Conservation (phyloP, 768 basidiomycete genomes). For the Serendipita sp. region DNA sequence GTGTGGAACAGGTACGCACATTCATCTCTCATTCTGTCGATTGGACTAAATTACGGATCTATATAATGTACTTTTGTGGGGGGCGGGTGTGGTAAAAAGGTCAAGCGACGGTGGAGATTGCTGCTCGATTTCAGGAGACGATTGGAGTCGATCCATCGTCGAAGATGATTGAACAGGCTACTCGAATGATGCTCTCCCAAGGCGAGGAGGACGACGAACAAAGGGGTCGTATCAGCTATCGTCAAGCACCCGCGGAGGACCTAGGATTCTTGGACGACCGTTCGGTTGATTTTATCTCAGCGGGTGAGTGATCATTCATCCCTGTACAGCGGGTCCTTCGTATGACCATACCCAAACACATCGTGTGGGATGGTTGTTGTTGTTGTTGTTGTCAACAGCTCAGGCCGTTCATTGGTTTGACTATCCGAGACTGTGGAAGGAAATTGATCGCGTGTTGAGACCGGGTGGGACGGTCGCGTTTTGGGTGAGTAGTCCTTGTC, state of each 20-base stretch:
- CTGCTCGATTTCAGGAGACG: slow-evolving; percentile 37
- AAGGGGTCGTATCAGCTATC: slow-evolving; percentile 20
- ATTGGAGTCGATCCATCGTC: slow-evolving; percentile 61
- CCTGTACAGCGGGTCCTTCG: neutral
- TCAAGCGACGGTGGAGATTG: slow-evolving; percentile 47
- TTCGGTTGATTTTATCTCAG: slow-evolving; percentile 50
- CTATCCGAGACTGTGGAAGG: slow-evolving; percentile 54
- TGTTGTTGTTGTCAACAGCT: slow-evolving; percentile 27
- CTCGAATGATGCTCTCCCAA: slow-evolving; percentile 12
- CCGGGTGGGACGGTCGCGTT: slow-evolving; percentile 52
- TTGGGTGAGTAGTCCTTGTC: slow-evolving; percentile 36
- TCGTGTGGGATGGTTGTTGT: too few relatives aligned
- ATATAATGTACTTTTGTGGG: neutral
- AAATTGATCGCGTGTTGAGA: slow-evolving; percentile 43
- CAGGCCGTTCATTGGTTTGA: slow-evolving; percentile 78
- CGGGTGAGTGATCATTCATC: slow-evolving; percentile 29
- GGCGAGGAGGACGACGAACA: neutral
- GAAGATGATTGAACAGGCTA: slow-evolving; percentile 50
- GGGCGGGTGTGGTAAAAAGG: slow-evolving; percentile 26
- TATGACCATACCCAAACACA: too few relatives aligned
- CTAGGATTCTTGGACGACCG: slow-evolving; percentile 32
- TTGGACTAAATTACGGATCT: too few relatives aligned
- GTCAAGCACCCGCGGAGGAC: slow-evolving; percentile 36
- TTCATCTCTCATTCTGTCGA: too few relatives aligned
- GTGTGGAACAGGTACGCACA: slow-evolving; percentile 60